Percentiles rank a stretch among this genome's conserved stretches.
Conservation (phyloP, 805 yeast genomes). For the Candida nemodendra region DNA sequence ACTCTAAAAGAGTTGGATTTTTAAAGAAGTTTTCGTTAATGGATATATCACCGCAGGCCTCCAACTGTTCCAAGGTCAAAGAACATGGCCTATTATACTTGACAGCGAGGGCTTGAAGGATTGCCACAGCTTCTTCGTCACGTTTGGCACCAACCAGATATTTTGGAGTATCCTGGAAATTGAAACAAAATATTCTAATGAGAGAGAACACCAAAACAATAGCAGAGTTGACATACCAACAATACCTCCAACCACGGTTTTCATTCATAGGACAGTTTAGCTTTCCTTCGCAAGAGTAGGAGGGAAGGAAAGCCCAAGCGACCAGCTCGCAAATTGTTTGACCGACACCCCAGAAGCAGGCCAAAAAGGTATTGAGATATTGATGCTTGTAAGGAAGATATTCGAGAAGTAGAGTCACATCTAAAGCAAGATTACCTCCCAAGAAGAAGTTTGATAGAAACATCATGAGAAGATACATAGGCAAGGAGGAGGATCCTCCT, state of each 20-base stretch:
- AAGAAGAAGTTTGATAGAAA: constrained; percentile 40
- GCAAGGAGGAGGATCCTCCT: constrained; percentile 46
- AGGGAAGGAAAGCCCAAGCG: constrained; percentile 49
- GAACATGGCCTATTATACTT: constrained; percentile 36
- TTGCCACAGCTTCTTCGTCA: constrained; percentile 40
- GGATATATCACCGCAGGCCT: constrained; percentile 34
- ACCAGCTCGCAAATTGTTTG: constrained; percentile 46
- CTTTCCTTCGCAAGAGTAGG: constrained; percentile 41
- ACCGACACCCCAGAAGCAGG: constrained; percentile 56
- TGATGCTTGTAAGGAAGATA: constrained; percentile 47
- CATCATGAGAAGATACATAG: constrained; percentile 45
- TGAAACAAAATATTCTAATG: constrained; percentile 38
- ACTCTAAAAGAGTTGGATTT: constrained; percentile 6
- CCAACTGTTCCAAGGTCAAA: constrained; percentile 41
- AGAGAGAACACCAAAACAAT: constrained; percentile 43
- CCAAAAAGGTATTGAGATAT: constrained; percentile 48
- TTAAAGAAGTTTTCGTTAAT: constrained; percentile 12
- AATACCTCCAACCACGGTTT: constrained; percentile 57
- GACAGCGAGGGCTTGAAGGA: constrained; percentile 39
- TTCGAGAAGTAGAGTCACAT: constrained; percentile 48
- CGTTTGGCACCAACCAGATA: constrained; percentile 34
- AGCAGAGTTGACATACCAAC: constrained; percentile 47
- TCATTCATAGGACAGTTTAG: constrained; percentile 37
- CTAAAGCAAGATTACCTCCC: constrained; percentile 54
- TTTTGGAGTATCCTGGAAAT: constrained; percentile 37